phyloP scores from a whole-genome alignment of 495 filamentous ascomycete genomes.

The Daldinia vernicosa region DNA sequence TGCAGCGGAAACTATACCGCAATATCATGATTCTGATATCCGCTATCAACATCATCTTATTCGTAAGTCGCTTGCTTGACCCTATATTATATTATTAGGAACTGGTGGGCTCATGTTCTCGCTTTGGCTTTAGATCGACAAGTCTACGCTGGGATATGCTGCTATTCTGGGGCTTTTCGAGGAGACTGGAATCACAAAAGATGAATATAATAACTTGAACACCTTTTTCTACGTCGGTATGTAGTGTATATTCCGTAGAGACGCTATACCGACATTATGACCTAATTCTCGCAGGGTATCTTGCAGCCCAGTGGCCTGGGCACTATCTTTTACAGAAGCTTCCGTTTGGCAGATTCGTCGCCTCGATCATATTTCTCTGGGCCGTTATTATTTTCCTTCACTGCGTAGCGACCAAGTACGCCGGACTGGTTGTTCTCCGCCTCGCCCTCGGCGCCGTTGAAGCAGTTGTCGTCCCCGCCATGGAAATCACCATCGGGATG shows the following conservation, averaged over 20 bases:
- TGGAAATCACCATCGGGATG: slow-evolving; percentile 21
- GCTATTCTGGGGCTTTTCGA: slow-evolving; percentile 16
- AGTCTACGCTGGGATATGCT: slow-evolving; percentile 19
- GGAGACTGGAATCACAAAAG: slow-evolving; percentile 16
- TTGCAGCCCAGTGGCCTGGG: slow-evolving; percentile 16
- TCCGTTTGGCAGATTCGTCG: slow-evolving; percentile 12
- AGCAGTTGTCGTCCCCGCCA: slow-evolving; percentile 11
- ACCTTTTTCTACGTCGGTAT: neutral
- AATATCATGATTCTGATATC: neutral
- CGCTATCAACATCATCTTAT: neutral
- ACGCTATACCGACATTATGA: neutral
- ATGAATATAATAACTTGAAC: neutral
- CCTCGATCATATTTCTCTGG: slow-evolving; percentile 16
- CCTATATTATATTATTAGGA: neutral
- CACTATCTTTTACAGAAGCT: slow-evolving; percentile 20
- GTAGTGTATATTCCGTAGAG: neutral
- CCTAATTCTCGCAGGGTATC: slow-evolving; percentile 10
- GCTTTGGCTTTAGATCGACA: slow-evolving; percentile 8
- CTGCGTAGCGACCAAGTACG: neutral
- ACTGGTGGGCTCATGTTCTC: neutral
- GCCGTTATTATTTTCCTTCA: slow-evolving; percentile 2
- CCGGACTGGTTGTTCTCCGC: neutral
- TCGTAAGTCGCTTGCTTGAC: neutral
- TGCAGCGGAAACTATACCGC: neutral
- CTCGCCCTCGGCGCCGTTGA: slow-evolving; percentile 17